Conservation (phyloP, 306 rosid genomes). For the Quercus agrifolia region DNA sequence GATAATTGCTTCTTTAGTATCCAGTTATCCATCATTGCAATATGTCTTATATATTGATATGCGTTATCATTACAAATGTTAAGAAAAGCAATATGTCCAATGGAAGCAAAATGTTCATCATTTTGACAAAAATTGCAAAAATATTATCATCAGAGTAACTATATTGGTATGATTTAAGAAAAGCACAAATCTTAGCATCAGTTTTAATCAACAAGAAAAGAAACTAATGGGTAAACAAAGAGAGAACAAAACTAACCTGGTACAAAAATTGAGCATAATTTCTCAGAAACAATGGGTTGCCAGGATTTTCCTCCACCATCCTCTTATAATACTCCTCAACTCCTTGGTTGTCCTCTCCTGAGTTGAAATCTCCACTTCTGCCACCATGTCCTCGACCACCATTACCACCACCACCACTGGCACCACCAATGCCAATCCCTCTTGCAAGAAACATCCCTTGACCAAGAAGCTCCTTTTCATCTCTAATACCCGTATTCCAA, state of each 20-base stretch:
- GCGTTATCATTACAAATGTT: neutral
- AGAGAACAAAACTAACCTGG: slow-evolving; percentile 38
- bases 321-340: slow-evolving; percentile 67
- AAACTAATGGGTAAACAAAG: neutral
- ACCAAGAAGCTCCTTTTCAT: slow-evolving; percentile 6
- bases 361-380: slow-evolving; percentile 33
- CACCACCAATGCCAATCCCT: slow-evolving; percentile 51
- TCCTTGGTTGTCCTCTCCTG: slow-evolving; percentile 40
- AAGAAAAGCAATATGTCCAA: neutral
- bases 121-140: too few species aligned
- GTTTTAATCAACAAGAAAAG: neutral
- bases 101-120: too few species aligned
- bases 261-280: slow-evolving; percentile 76
- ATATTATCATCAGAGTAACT: too few species aligned
- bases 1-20: too few species aligned
- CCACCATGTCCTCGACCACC: slow-evolving; percentile 31
- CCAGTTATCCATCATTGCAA: too few species aligned
- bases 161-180: too few species aligned
- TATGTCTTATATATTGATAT: too few species aligned
- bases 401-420: slow-evolving; percentile 41
- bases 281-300: slow-evolving; percentile 68
- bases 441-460: slow-evolving; percentile 49
- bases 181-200: too few species aligned
- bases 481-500: slow-evolving; percentile 31
- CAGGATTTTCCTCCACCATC: slow-evolving; percentile 78